Conservation (phyloP, 257 asterid species). For the Cordia subcordata region DNA sequence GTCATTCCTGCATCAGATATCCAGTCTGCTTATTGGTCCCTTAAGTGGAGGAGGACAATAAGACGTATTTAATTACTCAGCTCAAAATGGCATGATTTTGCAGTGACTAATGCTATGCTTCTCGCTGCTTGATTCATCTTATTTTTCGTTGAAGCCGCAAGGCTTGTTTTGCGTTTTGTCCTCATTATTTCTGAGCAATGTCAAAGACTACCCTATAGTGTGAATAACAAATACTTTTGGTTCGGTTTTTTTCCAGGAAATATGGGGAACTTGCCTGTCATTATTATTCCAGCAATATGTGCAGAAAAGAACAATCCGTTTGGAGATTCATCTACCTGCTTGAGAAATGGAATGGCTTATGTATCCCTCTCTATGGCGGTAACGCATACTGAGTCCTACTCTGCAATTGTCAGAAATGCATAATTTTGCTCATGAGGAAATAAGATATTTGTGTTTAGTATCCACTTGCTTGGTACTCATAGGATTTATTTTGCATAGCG, state of each 20-base stretch:
- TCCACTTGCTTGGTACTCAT: too few species aligned
- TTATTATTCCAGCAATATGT: slow-evolving; percentile 39
- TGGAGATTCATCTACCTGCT: slow-evolving; percentile 33
- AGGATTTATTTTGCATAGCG: too few species aligned
- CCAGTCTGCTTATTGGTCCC: not conserved
- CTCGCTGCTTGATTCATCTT: too few species aligned
- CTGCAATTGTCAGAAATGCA: too few species aligned
- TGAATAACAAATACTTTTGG: not conserved
- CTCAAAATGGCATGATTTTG: too few species aligned
- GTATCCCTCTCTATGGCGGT: slow-evolving; percentile 43
- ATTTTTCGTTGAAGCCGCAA: too few species aligned
- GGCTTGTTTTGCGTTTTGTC: too few species aligned
- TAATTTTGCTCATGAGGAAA: too few species aligned
- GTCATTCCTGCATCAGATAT: not conserved
- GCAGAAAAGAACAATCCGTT: slow-evolving; percentile 37
- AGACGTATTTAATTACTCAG: too few species aligned
- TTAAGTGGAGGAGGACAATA: not conserved
- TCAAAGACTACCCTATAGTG: not conserved
- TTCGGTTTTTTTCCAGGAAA: slow-evolving; percentile 30
- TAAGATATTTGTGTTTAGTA: too few species aligned
- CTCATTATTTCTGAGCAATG: too few species aligned
- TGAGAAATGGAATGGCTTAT: slow-evolving; percentile 33
- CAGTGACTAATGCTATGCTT: too few species aligned
- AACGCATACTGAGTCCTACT: slow-evolving; percentile 1
- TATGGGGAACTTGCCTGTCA: slow-evolving; percentile 38